These are phyloP conservation scores for Epicoccum sorghinum DNA, from an alignment of 2,329 filamentous ascomycete genomes.

Conservation along the genomic window DNA sequence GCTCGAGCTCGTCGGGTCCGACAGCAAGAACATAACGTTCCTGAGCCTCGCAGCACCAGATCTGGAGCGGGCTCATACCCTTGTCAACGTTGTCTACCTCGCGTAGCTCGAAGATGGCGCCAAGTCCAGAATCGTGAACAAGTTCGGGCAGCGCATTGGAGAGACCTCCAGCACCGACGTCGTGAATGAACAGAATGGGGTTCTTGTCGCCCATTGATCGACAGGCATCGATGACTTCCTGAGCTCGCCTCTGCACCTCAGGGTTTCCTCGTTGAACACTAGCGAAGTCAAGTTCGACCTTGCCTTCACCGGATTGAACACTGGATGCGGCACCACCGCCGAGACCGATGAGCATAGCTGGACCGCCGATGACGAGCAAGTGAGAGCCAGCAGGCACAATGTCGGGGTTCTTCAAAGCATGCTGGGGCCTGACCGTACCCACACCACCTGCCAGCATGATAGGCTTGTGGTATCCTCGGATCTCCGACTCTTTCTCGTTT, in stretches of 20 bases:
- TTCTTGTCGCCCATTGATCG: conserved; percentile 81
- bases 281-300: conserved; percentile 92
- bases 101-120: conserved; percentile 91
- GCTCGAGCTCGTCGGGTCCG: conserved; percentile 77
- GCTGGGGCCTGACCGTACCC: conserved; percentile 87
- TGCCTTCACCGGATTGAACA: conserved; percentile 84
- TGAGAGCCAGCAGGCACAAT: conserved; percentile 87
- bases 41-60: conserved; percentile 98
- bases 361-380: conserved; percentile 90
- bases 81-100: conserved; percentile 89
- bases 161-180: conserved; percentile 91
- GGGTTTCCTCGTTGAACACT: conserved; percentile 97
- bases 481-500: conserved; percentile 68
- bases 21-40: conserved; percentile 94
- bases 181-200: conserved; percentile 96
- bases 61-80: conserved; percentile 93
- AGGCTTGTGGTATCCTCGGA: conserved; percentile 94
- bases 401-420: conserved; percentile 82
- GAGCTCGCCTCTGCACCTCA: conserved; percentile 91
- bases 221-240: conserved; percentile 98
- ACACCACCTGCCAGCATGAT: conserved; percentile 98
- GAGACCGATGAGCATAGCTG: conserved; percentile 96
- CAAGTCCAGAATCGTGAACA: conserved; percentile 88
- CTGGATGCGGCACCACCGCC: conserved; percentile 95
- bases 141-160: conserved; percentile 86